These are phyloP conservation scores for Microcos paniculata DNA, from an alignment of 345 rosid genomes.

Conservation along the genomic window DNA sequence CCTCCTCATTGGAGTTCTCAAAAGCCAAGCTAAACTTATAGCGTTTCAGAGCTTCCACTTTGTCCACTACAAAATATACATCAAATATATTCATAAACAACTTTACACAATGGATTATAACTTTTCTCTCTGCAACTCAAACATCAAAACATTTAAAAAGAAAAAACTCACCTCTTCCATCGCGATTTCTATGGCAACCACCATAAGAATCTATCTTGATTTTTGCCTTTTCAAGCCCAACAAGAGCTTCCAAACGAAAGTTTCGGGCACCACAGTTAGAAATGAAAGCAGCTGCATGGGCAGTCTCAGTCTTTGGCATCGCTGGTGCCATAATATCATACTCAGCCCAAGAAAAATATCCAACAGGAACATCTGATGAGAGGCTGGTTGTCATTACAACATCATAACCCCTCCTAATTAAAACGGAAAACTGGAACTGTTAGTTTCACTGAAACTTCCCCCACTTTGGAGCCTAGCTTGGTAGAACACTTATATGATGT, in stretches of 20 bases:
- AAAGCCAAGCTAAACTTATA: constrained; percentile 95
- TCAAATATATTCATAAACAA: constrained; percentile 8
- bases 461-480: background rate
- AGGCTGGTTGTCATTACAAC: constrained; percentile 95
- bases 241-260: constrained; percentile 87
- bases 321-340: constrained; percentile 93
- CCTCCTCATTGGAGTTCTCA: constrained; percentile 98
- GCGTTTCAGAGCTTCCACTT: constrained; percentile 78
- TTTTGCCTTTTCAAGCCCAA: constrained; percentile 55
- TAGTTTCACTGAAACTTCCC: constrained; percentile 4
- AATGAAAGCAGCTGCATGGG: constrained; percentile 95
- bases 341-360: constrained; percentile 99
- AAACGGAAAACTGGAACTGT: constrained; percentile 9
- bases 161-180: constrained; percentile 60
- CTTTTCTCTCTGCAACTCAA: too few species aligned
- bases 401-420: constrained; percentile 66
- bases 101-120: background rate
- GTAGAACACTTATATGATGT: background rate
- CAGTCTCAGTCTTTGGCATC: constrained; percentile 76
- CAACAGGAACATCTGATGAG: constrained; percentile 98
- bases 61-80: constrained; percentile 61
- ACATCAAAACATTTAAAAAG: background rate
- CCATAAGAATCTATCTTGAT: constrained; percentile 88
- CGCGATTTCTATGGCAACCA: constrained; percentile 74
- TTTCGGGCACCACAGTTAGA: constrained; percentile 92